Base-by-base conservation (phyloP, 2,329 filamentous ascomycete genomes). In the Lasiodiplodia sp. region DNA sequence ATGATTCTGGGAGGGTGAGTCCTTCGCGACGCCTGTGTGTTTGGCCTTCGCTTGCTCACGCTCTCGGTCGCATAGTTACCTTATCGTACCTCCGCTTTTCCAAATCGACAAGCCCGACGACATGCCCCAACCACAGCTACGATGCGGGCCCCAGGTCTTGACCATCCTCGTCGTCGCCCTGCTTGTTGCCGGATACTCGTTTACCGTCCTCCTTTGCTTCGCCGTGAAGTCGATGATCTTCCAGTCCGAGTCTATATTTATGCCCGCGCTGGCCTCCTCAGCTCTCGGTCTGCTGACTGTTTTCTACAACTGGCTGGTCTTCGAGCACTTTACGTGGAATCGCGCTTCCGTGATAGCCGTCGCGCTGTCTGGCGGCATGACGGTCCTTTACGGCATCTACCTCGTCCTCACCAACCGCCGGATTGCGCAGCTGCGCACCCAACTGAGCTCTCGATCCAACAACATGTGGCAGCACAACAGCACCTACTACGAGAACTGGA, bases 1-100 rank as follows among this genome's bases (percentile, higher is more conserved):
- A 81, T 84, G 80, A 82, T 85, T 57, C 71, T 85, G 37, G 83
- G 82, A 75, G 83, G 83, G 80, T 83, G 75, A 68, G 81, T 75
- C 8, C n/a, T 37, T 4, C 8, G 3, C 37, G 28, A 55, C 31
- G n/a, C 23, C 25, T 3, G 2, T 34, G 11, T 68, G 60, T 53
- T 58, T 63, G 62, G 49, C 63, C 18, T 10, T 34, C 31, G 31
- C 34, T 28, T 37, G 67, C 72, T 75, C 69, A 75, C 69, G 38
- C 66, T 64, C 55, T n/a, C 57, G 53, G 52, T 23, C 47, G 28
- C 69, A 49, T 66, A 84, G 83, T 64, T 86, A 82, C 73, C 78
- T 86, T 40, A 82, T 85, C 67, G 77, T 86, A 23, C 82, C 83
- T 7, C 78, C 80, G 31, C 81, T 84, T 66, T 86, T 83, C 73